phyloP scores from a whole-genome alignment of 352 stramenopile species.

The Phytophthora nicotianae region DNA sequence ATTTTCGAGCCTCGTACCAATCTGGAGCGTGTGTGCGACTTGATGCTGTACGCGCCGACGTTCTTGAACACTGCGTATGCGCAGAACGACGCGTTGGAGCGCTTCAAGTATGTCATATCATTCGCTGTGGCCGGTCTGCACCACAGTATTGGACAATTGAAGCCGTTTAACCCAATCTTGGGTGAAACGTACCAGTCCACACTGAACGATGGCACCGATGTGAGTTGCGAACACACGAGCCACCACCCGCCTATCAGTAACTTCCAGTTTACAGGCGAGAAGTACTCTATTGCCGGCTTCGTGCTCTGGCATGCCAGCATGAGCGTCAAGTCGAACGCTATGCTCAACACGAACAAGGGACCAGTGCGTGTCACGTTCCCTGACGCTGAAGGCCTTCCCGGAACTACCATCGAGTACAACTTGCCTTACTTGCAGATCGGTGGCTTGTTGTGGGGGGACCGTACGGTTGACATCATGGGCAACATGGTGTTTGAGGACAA shows the following conservation, averaged over 20 bases:
- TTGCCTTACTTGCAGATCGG: conserved; percentile 77
- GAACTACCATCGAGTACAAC: conserved; percentile 71
- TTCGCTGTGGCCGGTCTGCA: conserved; percentile 82
- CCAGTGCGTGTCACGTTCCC: conserved; percentile 76
- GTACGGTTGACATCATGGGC: conserved; percentile 78
- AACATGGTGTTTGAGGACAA: conserved; percentile 79
- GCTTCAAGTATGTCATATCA: conserved; percentile 82
- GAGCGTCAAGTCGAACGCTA: conserved; percentile 87
- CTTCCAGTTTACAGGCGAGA: conserved; percentile 76
- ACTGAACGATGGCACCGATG: conserved; percentile 80
- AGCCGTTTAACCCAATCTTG: conserved; percentile 88
- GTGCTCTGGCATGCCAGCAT: conserved; percentile 78
- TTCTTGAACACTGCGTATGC: conserved; percentile 70
- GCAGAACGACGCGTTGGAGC: conserved; percentile 66
- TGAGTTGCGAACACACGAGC: conserved; percentile 85
- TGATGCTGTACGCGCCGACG: conserved; percentile 83
- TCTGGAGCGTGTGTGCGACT: conserved; percentile 77
- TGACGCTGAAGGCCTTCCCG: conserved; percentile 40
- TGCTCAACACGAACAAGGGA: conserved; percentile 81
- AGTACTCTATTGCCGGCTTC: conserved; percentile 75
- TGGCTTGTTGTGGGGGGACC: conserved; percentile 82
- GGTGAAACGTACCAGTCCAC: conserved; percentile 79
- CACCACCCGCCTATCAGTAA: conserved; percentile 88
- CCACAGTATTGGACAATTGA: conserved; percentile 80
- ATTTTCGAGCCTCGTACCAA: conserved; percentile 89